Base-by-base conservation (phyloP, 352 stramenopile genomes). In the Discostella stelligera region DNA sequence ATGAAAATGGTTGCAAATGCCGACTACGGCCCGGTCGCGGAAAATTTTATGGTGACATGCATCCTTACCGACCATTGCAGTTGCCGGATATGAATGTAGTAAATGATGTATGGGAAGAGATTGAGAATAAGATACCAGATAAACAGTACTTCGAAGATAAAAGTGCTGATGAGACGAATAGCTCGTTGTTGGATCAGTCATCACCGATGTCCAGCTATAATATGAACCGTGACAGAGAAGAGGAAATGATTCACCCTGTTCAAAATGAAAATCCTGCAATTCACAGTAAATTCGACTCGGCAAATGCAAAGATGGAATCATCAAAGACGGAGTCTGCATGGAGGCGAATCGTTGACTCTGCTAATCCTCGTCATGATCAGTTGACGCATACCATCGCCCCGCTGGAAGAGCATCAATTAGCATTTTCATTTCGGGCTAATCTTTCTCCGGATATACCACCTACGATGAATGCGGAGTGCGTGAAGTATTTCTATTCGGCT, bases 401-500 rank as follows among this genome's bases (percentile, higher is more conserved):
- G 58, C 30, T 74, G 23, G 44, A 74, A 16, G 46, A 64, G 39
- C 71, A 30, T 50, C 70, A 89, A 41, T 54, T 90, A 27, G 74
- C 71, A 16, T 77, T 84, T 61, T 87, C 85, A 27, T 93, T 91
- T 78, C 85, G 83, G 41, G 71, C 79, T 8, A 74, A 88, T 63
- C 64, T 93, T 23, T 83, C 87, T 0, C 18, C 61, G 5, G 82
- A 89, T 70, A 20, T 84, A 21, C 62, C 64, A 30, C 77, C 77
- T 23, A 79, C 71, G 3, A 68, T 85, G 30, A 50, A 74, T 37
- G 79, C 85, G 4, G 86, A 79, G 25, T 89, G 83, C 21, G 87
- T 86, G 68, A 83, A 82, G 71, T 93, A 90, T 59, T 90, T 83
- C 68, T 93, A 93, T 64, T 80, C 79, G 5, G 77, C 77, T 37